Evolutionary conservation across 2,329 filamentous ascomycete genomes (phyloP), one percentile per base, ranked within the genome.

Genomic region (Xylaria multiplex): DNA sequence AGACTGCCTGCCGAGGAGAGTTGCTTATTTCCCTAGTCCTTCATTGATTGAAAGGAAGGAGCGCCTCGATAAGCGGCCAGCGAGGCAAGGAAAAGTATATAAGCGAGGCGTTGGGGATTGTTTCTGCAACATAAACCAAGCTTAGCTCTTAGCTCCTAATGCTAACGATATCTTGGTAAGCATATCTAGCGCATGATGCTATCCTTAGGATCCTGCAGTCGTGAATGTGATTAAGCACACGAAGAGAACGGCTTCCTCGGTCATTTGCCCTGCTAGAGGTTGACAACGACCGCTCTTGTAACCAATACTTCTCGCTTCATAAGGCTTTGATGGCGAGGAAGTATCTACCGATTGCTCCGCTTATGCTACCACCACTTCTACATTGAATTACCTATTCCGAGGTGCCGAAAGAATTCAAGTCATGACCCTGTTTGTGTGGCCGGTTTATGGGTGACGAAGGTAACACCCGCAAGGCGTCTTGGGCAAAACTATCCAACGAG

Each of bases 81-180:
- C 14, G 42, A 67, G 49, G 45, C 37, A 57, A 60, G 53, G 27
- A 67, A 69, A 65, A 64, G 40, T 69, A 61, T 43, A 65, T 65
- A 57, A 66, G 66, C 68, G 66, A 70, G 66, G 68, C 68, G 66
- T 69, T 69, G 40, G 53, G 66, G 62, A 16, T 63, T 64, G 56
- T 68, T 69, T 66, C 52, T 60, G 64, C 43, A 59, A 14, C 42
- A 61, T 42, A 58, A 30, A 58, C 58, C 43, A 66, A 48, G 56
- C 14, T 52, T 54, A 59, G 58, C 37, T 42, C 32, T 53, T 52
- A 62, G 57, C 45, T 55, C 9, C 27, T 40, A 62, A 64, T 69
- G 27, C 49, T 62, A 62, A 59, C 24, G 54, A 53, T 53, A 13
- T 52, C 30, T 60, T 60, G 63, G 59, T 63, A 58, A 65, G 55